Percentiles rank a stretch among this genome's conserved stretches.
phyloP scores from a whole-genome alignment of 2,329 filamentous ascomycete species.

The Cladophialophora bantiana region DNA sequence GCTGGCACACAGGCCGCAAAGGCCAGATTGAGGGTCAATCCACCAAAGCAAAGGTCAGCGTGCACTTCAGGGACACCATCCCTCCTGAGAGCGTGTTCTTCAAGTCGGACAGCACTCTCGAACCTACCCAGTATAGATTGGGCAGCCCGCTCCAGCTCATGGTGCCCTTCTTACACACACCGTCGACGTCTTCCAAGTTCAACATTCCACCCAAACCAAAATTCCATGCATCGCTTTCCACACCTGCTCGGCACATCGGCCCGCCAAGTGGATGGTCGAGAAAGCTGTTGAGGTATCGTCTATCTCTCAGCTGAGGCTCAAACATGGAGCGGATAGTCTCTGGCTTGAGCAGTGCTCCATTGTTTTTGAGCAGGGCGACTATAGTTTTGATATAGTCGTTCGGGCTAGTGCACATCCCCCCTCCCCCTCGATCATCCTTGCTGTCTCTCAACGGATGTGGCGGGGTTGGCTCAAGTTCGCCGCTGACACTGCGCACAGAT shows the following conservation, averaged over 20 bases:
- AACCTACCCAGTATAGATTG: not conserved
- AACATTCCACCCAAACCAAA: not conserved
- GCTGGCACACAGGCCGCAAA: slow-evolving; percentile 1
- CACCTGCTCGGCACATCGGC: too few species aligned
- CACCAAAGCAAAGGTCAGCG: not conserved
- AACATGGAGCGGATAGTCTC: slow-evolving; percentile 32
- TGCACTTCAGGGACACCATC: too few species aligned
- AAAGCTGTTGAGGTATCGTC: not conserved
- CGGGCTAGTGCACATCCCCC: slow-evolving; percentile 49
- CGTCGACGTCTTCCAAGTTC: not conserved
- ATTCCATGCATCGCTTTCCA: not conserved
- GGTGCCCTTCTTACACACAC: not conserved
- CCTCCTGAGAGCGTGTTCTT: not conserved
- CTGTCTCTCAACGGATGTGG: slow-evolving; percentile 20
- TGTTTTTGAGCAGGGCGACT: slow-evolving; percentile 42
- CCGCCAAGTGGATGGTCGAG: not conserved
- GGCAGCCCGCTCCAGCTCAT: not conserved
- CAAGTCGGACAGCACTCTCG: not conserved
- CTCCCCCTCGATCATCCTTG: slow-evolving; percentile 51
- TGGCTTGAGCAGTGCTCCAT: slow-evolving; percentile 42
- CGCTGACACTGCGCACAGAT: too few species aligned
- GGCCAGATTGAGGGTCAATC: not conserved
- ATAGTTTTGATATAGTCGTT: slow-evolving; percentile 43
- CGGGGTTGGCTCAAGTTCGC: slow-evolving; percentile 45
- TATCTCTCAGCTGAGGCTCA: slow-evolving; percentile 1